Base-by-base conservation (phyloP, 1,284 basidiomycete species). In the Pseudozyma pruni region DNA sequence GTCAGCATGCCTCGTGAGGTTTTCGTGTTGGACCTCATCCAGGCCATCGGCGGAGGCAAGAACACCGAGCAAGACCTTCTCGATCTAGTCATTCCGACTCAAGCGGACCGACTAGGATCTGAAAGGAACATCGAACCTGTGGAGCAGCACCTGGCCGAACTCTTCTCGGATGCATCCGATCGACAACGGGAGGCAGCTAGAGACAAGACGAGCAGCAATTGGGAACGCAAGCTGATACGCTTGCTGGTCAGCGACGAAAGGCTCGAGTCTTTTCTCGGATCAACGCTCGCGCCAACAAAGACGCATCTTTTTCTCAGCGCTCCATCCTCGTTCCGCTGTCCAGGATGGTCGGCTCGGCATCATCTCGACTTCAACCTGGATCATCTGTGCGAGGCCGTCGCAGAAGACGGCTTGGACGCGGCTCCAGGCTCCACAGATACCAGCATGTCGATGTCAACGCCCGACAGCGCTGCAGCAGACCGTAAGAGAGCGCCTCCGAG, bases 211-310 rank as follows among this genome's bases (percentile, higher is more conserved):
- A 56, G 58, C 43, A 53, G 42, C 41, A 51, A 64, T 17, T 62
- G 74, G 52, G 75, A 75, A 29, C 72, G 75, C 44, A 70, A 69
- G 52, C 72, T 76, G 17, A 63, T 74, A 5, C 60, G 74, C 14
- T 37, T 68, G 25, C 54, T 66, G 2, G 60, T 76, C 33, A 54
- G 54, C 19, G 47, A 68, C 13, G 50, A 61, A 31, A 43, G 43
- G 4, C 60, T 64, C 25, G 59, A 63, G 25, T 25, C 52, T 2
- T 55, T 63, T 17, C 14, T 59, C 10, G 58, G 49, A 10, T 16
- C 50, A 1, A 35, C 58, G 13, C 32, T 64, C 1, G 59, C 62
- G 3, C 68, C 59, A 0, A 60, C 68, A 19, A 64, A 46, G 19
- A 69, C 55, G 29, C 63, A 73, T 13, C 22, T 74, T 20, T 62